Conservation (phyloP, 768 basidiomycete genomes). For the Tubosaeta sp. region DNA sequence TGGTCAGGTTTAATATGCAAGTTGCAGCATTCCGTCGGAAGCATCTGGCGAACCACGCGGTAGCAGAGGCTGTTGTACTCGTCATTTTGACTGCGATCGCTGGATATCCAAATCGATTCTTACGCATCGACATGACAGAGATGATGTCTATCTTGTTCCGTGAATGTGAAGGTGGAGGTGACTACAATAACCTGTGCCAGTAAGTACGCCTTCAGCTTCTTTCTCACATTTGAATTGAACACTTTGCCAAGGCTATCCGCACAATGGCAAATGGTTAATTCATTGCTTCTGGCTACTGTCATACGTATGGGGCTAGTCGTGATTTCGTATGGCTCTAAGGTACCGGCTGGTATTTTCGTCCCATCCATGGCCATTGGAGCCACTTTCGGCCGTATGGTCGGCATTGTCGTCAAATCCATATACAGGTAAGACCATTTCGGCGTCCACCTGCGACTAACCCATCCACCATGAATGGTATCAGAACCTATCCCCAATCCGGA, state of each 20-base stretch:
- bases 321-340: conserved; percentile 92
- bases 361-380: conserved; percentile 99
- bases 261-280: conserved; percentile 95
- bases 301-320: conserved; percentile 85
- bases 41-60: conserved; percentile 75
- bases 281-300: conserved; percentile 85
- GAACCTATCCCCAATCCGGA: conserved; percentile 77
- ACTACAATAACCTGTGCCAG: conserved; percentile 94
- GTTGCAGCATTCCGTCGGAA: conserved; percentile 93
- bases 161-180: conserved; percentile 91
- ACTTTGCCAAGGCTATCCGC: conserved; percentile 58
- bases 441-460: neutral
- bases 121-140: conserved; percentile 97
- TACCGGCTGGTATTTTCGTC: conserved; percentile 97
- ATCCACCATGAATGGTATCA: conserved; percentile 26
- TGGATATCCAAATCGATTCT: conserved; percentile 90
- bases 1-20: conserved; percentile 96
- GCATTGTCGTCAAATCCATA: conserved; percentile 92
- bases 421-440: conserved; percentile 58
- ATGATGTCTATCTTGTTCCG: conserved; percentile 92
- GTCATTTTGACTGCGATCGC: conserved; percentile 88
- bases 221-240: conserved; percentile 5
- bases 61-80: conserved; percentile 84
- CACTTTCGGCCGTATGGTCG: conserved; percentile 94
- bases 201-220: conserved; percentile 39